Evolutionary conservation across 805 yeast species (phyloP).

Genomic region (Metschnikowia baotianmanensis): DNA sequence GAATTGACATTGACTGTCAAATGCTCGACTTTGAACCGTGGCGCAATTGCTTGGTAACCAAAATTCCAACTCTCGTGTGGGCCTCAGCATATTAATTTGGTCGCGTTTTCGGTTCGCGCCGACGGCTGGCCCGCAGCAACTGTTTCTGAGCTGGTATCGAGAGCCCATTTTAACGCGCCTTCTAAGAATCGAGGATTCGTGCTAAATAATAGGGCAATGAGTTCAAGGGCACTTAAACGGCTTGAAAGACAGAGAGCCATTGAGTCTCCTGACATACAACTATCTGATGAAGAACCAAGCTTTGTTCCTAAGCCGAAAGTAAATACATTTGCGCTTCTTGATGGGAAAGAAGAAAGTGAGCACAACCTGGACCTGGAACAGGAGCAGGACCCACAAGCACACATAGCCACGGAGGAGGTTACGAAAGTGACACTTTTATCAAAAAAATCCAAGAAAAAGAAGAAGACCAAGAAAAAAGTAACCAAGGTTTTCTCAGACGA

Average conservation of each 20-base stretch:
- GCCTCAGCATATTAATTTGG: no score
- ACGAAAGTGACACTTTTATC: not conserved
- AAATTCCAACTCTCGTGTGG: no score
- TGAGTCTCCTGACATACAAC: slow-evolving; percentile 17
- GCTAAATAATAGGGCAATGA: no score
- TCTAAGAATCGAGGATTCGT: no score
- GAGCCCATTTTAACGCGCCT: no score
- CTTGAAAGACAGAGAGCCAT: slow-evolving; percentile 23
- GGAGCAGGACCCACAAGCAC: not conserved
- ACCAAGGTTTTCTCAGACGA: slow-evolving; percentile 9
- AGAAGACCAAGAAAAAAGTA: slow-evolving; percentile 25
- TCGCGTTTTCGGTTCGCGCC: no score
- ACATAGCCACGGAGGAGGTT: not conserved
- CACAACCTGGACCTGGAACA: slow-evolving; percentile 5
- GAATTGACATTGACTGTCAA: no score
- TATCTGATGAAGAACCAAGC: slow-evolving; percentile 17
- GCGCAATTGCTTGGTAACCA: no score
- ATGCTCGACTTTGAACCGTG: no score
- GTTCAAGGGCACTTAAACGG: slow-evolving; percentile 27
- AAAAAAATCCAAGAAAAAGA: slow-evolving; percentile 18
- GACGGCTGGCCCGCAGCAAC: not conserved
- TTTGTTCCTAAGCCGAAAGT: slow-evolving; percentile 16
- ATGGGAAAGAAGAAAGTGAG: slow-evolving; percentile 19
- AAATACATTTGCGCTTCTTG: slow-evolving; percentile 47
- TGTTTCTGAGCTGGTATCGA: no score